Evolutionary conservation across 2,329 filamentous ascomycete genomes (phyloP).

Genomic region (Botryotinia calthae): DNA sequence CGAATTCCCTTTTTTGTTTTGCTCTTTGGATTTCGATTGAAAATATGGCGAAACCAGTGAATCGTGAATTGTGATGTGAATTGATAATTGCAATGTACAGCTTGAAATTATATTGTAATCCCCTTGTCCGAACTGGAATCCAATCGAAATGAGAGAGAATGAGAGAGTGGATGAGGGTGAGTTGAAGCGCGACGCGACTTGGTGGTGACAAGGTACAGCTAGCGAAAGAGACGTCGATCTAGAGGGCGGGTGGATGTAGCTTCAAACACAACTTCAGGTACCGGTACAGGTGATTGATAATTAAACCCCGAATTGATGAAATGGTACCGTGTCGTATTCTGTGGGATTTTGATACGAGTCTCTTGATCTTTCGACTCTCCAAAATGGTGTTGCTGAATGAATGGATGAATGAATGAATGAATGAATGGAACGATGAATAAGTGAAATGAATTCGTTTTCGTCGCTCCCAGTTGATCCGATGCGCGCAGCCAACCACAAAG

Average conservation of each 20-base stretch:
- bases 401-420: not conserved
- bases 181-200: constrained; percentile 24
- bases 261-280: not conserved
- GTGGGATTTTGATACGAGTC: not conserved
- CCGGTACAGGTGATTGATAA: constrained; percentile 7
- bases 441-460: not conserved
- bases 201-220: constrained; percentile 26
- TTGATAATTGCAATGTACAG: not conserved
- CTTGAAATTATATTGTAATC: not conserved
- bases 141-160: not conserved
- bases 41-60: not conserved
- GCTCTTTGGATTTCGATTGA: not conserved
- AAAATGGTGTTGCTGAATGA: not conserved
- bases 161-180: not conserved
- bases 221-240: constrained; percentile 29
- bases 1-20: not conserved
- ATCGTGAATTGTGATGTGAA: not conserved
- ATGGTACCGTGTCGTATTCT: not conserved
- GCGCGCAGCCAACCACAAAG: constrained; percentile 9
- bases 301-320: not conserved
- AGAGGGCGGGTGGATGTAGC: not conserved
- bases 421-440: not conserved
- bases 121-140: not conserved
- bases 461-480: not conserved
- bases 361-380: not conserved